Base-by-base conservation (phyloP, 768 basidiomycete genomes). In the Hypholoma fasciculare region DNA sequence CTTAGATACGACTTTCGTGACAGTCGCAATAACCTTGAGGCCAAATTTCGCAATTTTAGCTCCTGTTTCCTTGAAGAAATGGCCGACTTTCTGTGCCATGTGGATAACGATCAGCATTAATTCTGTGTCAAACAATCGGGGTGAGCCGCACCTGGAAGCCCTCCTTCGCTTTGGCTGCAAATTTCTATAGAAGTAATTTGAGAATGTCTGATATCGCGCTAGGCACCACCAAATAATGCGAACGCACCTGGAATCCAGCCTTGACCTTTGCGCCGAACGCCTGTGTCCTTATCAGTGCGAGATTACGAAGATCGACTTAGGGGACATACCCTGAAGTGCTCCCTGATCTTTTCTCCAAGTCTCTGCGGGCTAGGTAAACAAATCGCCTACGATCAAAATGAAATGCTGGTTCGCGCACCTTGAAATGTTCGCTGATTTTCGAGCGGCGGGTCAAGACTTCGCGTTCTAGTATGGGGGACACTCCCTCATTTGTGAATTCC, bases 1-100 rank as follows among this genome's bases (percentile, higher is more conserved):
- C 39, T 50, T 62, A 8, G 52, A 23, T 23, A 49, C 57, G 14
- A 53, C 52, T 13, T 48, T 49, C 1, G 49, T 30, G 11, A 39
- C 53, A 9, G 61, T 47, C 3, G 57, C 37, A 39, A 52, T 37
- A 20, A 58, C 42, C 27, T 58, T 59, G 27, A 62, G 57, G 6
- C 61, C 61, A 11, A 56, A 13, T 36, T 62, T 62, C 34, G 61
- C 61, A 14, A 62, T 58, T 27, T 54, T 58, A 7, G 52, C 48
- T 16, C 53, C 61, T 13, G 43, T 55, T 26, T 54, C 30, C 49
- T 62, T 50, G 42, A 62, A 38, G 44, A 58, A 58, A 9, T 26
- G 27, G 4, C 38, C 52, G 4, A 34, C 49, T 36, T 54, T 61
- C 49, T 57, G 44, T 34, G 20, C 8, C 20, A 23, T 8, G 6